Percentiles rank a stretch among this genome's conserved stretches.
Conservation (phyloP, 2,329 filamentous ascomycete species). For the Cercospora sp. region DNA sequence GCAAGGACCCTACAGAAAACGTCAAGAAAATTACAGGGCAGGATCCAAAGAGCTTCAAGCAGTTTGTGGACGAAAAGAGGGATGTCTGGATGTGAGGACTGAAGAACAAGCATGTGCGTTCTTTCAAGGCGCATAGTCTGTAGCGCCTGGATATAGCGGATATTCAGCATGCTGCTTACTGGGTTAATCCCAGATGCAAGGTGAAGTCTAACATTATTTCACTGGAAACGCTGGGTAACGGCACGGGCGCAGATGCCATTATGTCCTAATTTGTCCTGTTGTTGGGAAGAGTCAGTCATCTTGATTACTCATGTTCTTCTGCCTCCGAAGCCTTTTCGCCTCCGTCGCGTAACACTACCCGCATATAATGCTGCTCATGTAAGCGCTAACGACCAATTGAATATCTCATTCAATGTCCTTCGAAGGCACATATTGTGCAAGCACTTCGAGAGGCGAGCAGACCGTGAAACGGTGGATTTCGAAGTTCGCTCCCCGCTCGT, state of each 20-base stretch:
- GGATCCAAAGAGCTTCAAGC: conserved; percentile 14
- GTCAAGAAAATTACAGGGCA: conserved; percentile 18
- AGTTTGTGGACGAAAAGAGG: conserved; percentile 18
- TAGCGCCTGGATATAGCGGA: not conserved
- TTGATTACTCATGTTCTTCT: not conserved
- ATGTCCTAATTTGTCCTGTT: not conserved
- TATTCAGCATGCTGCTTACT: not conserved
- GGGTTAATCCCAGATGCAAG: not conserved
- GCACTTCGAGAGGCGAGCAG: no score
- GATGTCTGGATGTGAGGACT: conserved; percentile 4
- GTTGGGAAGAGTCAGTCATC: not conserved
- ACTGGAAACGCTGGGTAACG: not conserved
- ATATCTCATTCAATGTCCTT: no score
- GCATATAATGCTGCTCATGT: no score
- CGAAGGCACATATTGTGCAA: no score
- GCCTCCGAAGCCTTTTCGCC: no score
- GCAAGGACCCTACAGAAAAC: conserved; percentile 13
- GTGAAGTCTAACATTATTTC: not conserved
- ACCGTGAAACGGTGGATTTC: no score
- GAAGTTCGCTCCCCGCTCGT: no score
- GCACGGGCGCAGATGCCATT: not conserved
- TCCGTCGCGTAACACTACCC: no score
- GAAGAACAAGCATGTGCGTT: not conserved
- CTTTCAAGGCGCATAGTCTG: not conserved
- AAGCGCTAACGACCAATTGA: no score